These are phyloP conservation scores for Collybia mongolica DNA, from an alignment of 768 basidiomycete genomes.

Conservation along the genomic window DNA sequence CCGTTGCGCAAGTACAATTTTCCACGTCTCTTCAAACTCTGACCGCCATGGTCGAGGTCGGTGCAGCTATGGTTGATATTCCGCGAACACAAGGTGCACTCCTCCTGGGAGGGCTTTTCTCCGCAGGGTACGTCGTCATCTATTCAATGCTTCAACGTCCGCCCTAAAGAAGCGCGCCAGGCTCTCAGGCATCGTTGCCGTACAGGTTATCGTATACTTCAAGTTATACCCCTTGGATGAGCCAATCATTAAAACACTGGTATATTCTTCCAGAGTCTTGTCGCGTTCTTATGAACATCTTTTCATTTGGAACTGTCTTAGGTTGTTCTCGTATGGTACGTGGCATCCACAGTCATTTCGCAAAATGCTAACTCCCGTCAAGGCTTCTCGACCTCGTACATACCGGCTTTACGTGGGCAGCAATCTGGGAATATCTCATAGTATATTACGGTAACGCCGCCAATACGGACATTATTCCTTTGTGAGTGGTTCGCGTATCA, in stretches of 20 bases:
- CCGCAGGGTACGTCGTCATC: slow-evolving; percentile 27
- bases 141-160: neutral
- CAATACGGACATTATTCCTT: slow-evolving; percentile 19
- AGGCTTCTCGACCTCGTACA: slow-evolving; percentile 25
- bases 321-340: slow-evolving; percentile 33
- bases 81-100: slow-evolving; percentile 36
- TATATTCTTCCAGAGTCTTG: slow-evolving; percentile 13
- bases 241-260: slow-evolving; percentile 23
- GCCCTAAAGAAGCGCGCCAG: slow-evolving; percentile 6
- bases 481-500: slow-evolving; percentile 14
- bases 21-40: no score
- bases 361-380: neutral
- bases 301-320: slow-evolving; percentile 2
- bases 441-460: slow-evolving; percentile 12
- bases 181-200: slow-evolving; percentile 32
- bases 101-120: slow-evolving; percentile 34
- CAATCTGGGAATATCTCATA: slow-evolving; percentile 26
- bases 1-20: no score
- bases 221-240: slow-evolving; percentile 30
- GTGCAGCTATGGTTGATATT: slow-evolving; percentile 23
- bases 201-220: slow-evolving; percentile 33
- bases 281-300: neutral
- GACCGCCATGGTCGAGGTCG: neutral
- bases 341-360: neutral
- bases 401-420: slow-evolving; percentile 20